Evolutionary conservation across 495 filamentous ascomycete species (phyloP).

Genomic region (Tricharina praecox): DNA sequence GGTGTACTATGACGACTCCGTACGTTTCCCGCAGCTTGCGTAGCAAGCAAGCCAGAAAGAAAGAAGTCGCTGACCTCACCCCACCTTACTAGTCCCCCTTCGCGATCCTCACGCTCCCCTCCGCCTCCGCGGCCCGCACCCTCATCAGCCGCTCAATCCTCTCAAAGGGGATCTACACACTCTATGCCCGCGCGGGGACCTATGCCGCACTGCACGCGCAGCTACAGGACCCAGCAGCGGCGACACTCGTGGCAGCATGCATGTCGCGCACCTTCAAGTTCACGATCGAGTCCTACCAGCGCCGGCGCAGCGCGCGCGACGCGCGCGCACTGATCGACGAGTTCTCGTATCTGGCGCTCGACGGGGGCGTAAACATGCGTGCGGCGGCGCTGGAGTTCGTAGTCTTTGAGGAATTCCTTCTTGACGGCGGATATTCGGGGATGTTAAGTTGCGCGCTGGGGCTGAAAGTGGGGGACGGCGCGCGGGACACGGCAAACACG

Average conservation of each 20-base stretch:
- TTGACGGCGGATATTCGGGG: too few species aligned
- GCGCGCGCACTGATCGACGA: slow-evolving; percentile 59
- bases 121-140: slow-evolving; percentile 44
- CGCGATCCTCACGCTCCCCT: slow-evolving; percentile 54
- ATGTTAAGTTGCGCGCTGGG: too few species aligned
- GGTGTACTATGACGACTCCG: slow-evolving; percentile 51
- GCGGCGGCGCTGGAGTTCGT: slow-evolving; percentile 54
- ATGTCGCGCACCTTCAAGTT: slow-evolving; percentile 55
- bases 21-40: too few species aligned
- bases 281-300: slow-evolving; percentile 58
- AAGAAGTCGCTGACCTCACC: too few species aligned
- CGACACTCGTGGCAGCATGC: slow-evolving; percentile 53
- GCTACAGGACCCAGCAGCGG: slow-evolving; percentile 36
- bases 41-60: too few species aligned
- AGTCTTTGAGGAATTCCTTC: slow-evolving; percentile 64
- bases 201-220: slow-evolving; percentile 53
- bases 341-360: slow-evolving; percentile 61
- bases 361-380: slow-evolving; percentile 57
- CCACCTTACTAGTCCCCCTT: slow-evolving; percentile 54
- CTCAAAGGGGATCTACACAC: slow-evolving; percentile 62
- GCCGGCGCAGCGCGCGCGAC: slow-evolving; percentile 40
- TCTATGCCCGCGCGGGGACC: slow-evolving; percentile 60
- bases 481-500: slow-evolving; percentile 47
- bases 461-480: slow-evolving; percentile 45
- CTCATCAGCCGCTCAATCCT: slow-evolving; percentile 65